Percentiles rank a stretch among this genome's conserved stretches.
phyloP scores from a whole-genome alignment of 78 protist genomes.

The Dictyostelium capitatum region DNA sequence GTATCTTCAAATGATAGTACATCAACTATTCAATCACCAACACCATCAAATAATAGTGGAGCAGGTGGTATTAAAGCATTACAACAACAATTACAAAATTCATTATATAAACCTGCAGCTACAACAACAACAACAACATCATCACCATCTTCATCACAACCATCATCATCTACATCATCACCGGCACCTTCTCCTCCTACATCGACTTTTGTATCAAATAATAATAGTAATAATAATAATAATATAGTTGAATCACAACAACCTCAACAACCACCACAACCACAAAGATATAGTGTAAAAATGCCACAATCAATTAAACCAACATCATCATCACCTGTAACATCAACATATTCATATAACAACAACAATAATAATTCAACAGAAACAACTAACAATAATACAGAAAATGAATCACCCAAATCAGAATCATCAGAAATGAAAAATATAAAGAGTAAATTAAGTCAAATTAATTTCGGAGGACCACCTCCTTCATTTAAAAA shows the following conservation, averaged over 20 bases:
- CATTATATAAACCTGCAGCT: not conserved
- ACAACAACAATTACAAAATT: slow-evolving; percentile 15
- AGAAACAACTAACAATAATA: not conserved
- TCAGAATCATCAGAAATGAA: not conserved
- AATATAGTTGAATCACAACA: not conserved
- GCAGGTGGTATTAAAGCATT: slow-evolving; percentile 6
- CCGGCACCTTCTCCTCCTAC: not conserved
- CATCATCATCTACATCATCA: not conserved
- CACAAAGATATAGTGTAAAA: too few relatives aligned
- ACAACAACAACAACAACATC: not conserved
- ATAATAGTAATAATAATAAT: not conserved
- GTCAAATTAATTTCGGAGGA: slow-evolving; percentile 17
- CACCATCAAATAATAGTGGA: not conserved
- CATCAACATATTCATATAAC: slow-evolving; percentile 4
- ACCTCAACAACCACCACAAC: too few relatives aligned
- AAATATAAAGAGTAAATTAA: slow-evolving; percentile 13
- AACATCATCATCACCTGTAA: not conserved
- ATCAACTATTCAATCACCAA: not conserved
- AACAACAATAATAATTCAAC: not conserved
- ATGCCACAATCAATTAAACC: too few relatives aligned
- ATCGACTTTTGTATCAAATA: not conserved
- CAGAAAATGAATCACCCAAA: not conserved
- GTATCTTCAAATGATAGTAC: not conserved
- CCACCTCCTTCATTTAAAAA: slow-evolving; percentile 30
- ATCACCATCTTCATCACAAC: not conserved